phyloP scores from a whole-genome alignment of 2,329 filamentous ascomycete genomes.

The Ilyonectria mors-panacis region DNA sequence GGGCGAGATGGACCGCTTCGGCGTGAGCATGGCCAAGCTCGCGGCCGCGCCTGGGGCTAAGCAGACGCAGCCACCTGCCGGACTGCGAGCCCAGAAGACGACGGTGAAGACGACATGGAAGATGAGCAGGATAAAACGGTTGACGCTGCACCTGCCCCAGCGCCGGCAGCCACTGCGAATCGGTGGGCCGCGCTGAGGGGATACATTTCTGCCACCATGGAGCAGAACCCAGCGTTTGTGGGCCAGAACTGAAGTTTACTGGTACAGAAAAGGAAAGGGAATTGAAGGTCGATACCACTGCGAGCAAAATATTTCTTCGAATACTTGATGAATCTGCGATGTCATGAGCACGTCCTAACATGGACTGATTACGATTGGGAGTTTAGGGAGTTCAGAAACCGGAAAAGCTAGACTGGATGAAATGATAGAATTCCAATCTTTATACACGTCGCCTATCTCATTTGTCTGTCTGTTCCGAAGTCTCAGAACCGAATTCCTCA shows the following conservation, averaged over 20 bases:
- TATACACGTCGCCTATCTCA: constrained; percentile 5
- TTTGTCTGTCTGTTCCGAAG: background rate
- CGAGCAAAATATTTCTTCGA: background rate
- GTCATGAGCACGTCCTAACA: background rate
- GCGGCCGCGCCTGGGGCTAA: constrained; percentile 56
- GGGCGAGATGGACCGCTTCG: constrained; percentile 87
- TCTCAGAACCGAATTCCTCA: no score
- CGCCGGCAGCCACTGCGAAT: constrained; percentile 62
- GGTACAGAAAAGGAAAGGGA: no score
- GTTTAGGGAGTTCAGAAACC: constrained; percentile 37
- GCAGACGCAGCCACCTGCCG: constrained; percentile 22
- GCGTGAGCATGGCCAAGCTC: constrained; percentile 85
- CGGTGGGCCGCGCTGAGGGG: constrained; percentile 86
- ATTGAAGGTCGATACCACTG: constrained; percentile 24
- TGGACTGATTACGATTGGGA: constrained; percentile 18
- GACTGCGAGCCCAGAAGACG: no score
- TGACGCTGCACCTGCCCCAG: constrained; percentile 33
- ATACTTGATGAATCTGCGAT: background rate
- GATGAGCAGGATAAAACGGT: constrained; percentile 15
- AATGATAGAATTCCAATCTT: constrained; percentile 18
- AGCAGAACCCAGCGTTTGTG: constrained; percentile 84
- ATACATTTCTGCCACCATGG: constrained; percentile 90
- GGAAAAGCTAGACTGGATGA: constrained; percentile 21
- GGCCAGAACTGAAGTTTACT: constrained; percentile 40
- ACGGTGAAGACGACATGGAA: constrained; percentile 37